Evolutionary conservation across 2,329 filamentous ascomycete genomes (phyloP).

Genomic region (Hypomyces perniciosus): DNA sequence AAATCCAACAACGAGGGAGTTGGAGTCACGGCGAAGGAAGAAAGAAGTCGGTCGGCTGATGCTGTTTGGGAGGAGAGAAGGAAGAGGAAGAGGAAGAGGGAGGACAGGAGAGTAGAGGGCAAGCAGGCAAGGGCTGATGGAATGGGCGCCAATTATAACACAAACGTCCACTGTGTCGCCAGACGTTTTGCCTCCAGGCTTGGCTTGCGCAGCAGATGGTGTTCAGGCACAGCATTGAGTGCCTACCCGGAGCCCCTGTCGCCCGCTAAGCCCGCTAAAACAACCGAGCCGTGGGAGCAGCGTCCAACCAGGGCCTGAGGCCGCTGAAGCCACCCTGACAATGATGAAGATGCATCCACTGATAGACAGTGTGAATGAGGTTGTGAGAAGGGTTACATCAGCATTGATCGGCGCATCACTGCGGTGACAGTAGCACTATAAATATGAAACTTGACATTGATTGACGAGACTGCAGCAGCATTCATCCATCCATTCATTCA

Average conservation of each 20-base stretch:
- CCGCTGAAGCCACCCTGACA: no score
- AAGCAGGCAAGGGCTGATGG: constrained; percentile 4
- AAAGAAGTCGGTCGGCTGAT: constrained; percentile 14
- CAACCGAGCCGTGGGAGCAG: no score
- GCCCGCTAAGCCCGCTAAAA: no score
- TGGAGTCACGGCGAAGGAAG: constrained; percentile 22
- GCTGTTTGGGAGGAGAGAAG: constrained; percentile 12
- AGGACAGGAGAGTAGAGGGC: not conserved
- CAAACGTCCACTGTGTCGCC: not conserved
- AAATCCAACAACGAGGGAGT: constrained; percentile 34
- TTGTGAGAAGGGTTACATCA: no score
- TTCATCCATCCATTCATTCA: not conserved
- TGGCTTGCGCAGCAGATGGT: no score
- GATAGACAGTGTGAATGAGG: no score
- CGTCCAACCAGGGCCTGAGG: no score
- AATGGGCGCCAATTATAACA: constrained; percentile 9
- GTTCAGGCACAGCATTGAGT: no score
- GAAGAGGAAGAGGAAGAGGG: constrained; percentile 10
- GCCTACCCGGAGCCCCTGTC: no score
- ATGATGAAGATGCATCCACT: no score
- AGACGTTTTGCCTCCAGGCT: not conserved
- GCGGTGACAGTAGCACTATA: not conserved
- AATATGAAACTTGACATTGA: not conserved
- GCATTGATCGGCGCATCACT: no score
- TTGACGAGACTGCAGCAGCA: not conserved